These are phyloP conservation scores for Carex parvula DNA, from an alignment of 176 grass and related monocot species.

Conservation along the genomic window DNA sequence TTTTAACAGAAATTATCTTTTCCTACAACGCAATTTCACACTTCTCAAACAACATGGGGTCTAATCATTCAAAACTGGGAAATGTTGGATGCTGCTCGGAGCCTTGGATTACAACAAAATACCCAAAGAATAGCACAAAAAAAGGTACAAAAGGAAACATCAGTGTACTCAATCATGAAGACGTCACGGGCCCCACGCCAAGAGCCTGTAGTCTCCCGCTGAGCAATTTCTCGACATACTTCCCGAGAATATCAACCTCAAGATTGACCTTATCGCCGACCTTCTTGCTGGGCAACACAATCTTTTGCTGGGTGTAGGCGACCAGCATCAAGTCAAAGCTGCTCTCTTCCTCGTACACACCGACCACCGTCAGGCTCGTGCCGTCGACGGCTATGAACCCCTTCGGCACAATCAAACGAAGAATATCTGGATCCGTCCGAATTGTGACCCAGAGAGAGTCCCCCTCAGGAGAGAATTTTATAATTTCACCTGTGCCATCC, in stretches of 20 bases:
- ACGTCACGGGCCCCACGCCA: not conserved
- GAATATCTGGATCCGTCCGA: slow-evolving; percentile 49
- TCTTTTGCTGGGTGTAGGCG: slow-evolving; percentile 90
- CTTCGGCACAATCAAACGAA: slow-evolving; percentile 79
- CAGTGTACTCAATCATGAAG: not conserved
- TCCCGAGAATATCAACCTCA: slow-evolving; percentile 89
- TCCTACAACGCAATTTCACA: not conserved
- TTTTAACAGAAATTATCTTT: not conserved
- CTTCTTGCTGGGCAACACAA: slow-evolving; percentile 76
- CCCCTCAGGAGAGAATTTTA: slow-evolving; percentile 59
- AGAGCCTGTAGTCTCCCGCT: slow-evolving; percentile 43
- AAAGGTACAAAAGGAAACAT: not conserved
- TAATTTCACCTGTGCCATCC: slow-evolving; percentile 80
- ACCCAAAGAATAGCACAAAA: not conserved
- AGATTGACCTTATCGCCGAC: slow-evolving; percentile 84
- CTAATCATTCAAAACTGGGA: not conserved
- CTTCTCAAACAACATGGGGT: not conserved
- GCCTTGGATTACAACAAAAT: not conserved
- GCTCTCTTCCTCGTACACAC: slow-evolving; percentile 53
- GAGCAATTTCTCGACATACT: slow-evolving; percentile 89
- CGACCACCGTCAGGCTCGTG: slow-evolving; percentile 72
- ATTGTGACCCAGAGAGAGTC: slow-evolving; percentile 89
- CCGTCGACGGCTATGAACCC: slow-evolving; percentile 90
- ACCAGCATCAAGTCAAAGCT: slow-evolving; percentile 97
- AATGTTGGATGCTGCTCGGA: not conserved